Evolutionary conservation across 2,329 filamentous ascomycete genomes (phyloP), one percentile per base, ranked within the genome.

Genomic region (Venturia oleaginea): DNA sequence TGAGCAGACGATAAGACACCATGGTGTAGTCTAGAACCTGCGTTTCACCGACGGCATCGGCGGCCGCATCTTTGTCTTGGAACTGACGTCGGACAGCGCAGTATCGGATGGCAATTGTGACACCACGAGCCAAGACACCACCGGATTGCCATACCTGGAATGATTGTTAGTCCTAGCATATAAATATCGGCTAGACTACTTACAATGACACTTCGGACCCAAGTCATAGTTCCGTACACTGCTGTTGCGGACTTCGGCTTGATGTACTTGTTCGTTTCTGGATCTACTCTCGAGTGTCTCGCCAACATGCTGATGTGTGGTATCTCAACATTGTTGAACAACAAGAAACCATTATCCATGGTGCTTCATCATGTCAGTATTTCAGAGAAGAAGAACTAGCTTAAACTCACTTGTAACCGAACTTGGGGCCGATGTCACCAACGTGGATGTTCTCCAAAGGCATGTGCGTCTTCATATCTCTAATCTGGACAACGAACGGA

Each of bases 1-100:
- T 88, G 27, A 92, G 77, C 2, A 92, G 79, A 59, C 89, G 84
- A 70, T 88, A 83, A 73, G 91, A 88, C 8, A 92, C 89, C 85
- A 90, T 91, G 67, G 88, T 90, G 76, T 92, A 92, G 78, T 92
- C 88, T 34, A 92, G 78, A 1, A 92, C 89, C 69, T 88, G 86
- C 72, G 86, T 91, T 77, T 92, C 89, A 5, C 83, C 84, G 30
- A 77, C 73, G 67, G 81, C 79, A 46, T 78, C 79, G 43, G 82
- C 78, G 34, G 81, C 79, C 6, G 86, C 84, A 74, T 91, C 89
- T 5, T 84, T 83, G 69, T 92, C 89, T 73, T 90, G 86, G 78
- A 92, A 92, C 71, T 92, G 89, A n/a, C 87, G 82, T 61, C 89
- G 83, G 4, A 92, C 85, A 2, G 88, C 84, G 66, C 84, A 86